phyloP scores from a whole-genome alignment of 305 asterid genomes.

The Fraxinus latifolia region DNA sequence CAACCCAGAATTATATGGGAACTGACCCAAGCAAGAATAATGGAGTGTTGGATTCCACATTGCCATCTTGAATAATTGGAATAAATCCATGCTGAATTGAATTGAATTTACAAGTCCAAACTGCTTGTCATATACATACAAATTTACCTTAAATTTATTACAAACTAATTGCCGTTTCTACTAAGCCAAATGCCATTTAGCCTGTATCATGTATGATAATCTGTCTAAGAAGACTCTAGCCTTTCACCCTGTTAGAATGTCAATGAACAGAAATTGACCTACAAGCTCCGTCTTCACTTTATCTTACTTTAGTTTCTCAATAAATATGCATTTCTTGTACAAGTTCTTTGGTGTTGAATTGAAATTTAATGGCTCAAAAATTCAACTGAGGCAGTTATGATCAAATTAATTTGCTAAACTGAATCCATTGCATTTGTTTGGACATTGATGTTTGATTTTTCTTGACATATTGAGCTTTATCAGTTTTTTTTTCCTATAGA shows the following conservation, averaged over 20 bases:
- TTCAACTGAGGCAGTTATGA: neutral
- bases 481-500: neutral
- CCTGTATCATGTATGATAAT: constrained; percentile 5
- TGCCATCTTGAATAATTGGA: neutral
- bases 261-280: neutral
- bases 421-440: neutral
- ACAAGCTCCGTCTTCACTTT: constrained; percentile 6
- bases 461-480: neutral
- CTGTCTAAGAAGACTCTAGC: neutral
- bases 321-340: neutral
- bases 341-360: neutral
- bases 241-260: neutral
- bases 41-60: neutral
- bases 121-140: neutral
- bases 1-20: neutral
- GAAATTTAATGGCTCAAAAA: neutral
- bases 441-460: neutral
- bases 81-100: neutral
- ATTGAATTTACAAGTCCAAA: neutral
- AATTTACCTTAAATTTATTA: neutral
- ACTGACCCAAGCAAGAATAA: neutral
- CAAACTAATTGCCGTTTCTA: neutral
- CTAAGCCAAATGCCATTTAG: neutral
- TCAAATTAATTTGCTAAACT: neutral
- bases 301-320: neutral